Base-by-base conservation (phyloP, 1,284 basidiomycete genomes). In the Earliella scabrosa region DNA sequence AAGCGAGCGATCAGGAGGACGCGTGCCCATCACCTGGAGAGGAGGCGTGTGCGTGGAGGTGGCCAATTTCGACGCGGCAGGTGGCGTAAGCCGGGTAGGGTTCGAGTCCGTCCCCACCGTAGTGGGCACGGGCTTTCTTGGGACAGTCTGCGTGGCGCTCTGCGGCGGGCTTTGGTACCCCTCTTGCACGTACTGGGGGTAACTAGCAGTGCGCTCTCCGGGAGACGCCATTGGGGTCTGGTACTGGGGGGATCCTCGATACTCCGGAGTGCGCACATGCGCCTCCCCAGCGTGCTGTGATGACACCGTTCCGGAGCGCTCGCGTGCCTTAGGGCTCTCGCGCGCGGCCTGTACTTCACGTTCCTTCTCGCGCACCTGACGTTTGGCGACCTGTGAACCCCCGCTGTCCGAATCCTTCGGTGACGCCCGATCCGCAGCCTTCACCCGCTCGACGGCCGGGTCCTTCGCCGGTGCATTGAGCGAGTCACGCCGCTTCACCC, bases 1-100 rank as follows among this genome's bases (percentile, higher is more conserved):
- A 24, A 92, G 75, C 29, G 88, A 88, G 44, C 86, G 79, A 68
- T 89, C 88, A 2, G 88, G 84, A n/a, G 83, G 84, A 31, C 86
- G 83, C 3, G 78, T 75, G 56, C 78, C 77, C 63, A 80, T 75
- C 5, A 79, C 69, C 62, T 83, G 85, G 41, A 79, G 60, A 6
- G 86, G 85, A 0, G 85, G 83, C 0, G 84, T 83, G 63, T 86
- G 82, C 39, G 74, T 81, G 36, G 78, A 72, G 13, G 54, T 47
- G 35, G 60, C 56, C 51, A 80, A 72, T 50, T 75, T 78, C 56
- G 68, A 70, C 36, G 62, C 66, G 2, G 71, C 69, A n/a, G 79
- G 79, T 20, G 79, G 74, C 14, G 78, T 77, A 35, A 73, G 67
- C 27, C 82, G 80, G 45, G 71, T 68, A 21, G 60, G 35, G 27